A percentile compares a stretch with the other conserved stretches of the same genome.
Conservation (phyloP, 1,284 basidiomycete species). For the Fomitopsis betulina region DNA sequence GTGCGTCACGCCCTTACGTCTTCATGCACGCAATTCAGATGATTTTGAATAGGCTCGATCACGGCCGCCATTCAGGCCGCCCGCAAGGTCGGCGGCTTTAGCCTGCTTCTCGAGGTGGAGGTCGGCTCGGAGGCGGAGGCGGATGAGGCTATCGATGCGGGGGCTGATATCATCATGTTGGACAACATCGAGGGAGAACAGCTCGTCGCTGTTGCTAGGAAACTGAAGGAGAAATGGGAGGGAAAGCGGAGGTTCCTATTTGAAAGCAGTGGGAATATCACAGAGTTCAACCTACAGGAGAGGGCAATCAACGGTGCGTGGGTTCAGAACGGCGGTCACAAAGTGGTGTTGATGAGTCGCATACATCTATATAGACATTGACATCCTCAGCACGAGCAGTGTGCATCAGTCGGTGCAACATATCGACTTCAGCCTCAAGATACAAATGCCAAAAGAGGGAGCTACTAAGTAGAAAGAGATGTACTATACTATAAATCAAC, state of each 20-base stretch:
- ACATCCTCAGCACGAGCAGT: constrained; percentile 89
- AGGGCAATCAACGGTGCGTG: constrained; percentile 72
- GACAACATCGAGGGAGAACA: constrained; percentile 88
- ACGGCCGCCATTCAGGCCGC: constrained; percentile 84
- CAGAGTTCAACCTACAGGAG: constrained; percentile 75
- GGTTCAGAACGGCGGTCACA: background rate
- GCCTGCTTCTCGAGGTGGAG: constrained; percentile 91
- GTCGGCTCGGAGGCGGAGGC: constrained; percentile 88
- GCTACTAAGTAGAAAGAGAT: background rate
- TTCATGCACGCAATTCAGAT: background rate
- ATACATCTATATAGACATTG: constrained; percentile 62
- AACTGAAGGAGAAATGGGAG: constrained; percentile 72
- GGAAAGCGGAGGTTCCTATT: constrained; percentile 82
- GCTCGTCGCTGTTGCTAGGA: constrained; percentile 63
- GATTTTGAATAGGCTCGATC: constrained; percentile 67
- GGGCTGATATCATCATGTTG: constrained; percentile 97
- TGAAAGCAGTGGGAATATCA: constrained; percentile 92
- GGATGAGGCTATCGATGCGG: constrained; percentile 92
- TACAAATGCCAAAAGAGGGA: constrained; percentile 54
- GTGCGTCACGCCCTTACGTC: constrained; percentile 34
- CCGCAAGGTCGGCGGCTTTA: constrained; percentile 89
- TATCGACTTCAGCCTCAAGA: constrained; percentile 92
- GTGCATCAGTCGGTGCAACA: constrained; percentile 92
- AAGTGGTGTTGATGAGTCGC: constrained; percentile 4
- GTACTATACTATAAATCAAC: constrained; percentile 1